phyloP scores from a whole-genome alignment of 345 rosid genomes.

The Reutealis trisperma region DNA sequence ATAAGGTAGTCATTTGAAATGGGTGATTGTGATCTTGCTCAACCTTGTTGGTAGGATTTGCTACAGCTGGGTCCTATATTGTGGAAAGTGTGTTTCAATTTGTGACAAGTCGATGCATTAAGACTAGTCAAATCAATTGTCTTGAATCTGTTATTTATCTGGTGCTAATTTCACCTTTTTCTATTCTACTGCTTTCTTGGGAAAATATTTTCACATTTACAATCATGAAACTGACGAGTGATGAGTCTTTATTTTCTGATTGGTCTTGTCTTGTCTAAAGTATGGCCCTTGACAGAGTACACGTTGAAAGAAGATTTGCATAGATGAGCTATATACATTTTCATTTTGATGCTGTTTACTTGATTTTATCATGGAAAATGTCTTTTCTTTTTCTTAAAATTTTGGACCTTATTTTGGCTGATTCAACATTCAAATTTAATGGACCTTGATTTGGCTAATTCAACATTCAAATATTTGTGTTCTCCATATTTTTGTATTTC shows the following conservation, averaged over 20 bases:
- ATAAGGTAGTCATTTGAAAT: slow-evolving; percentile 56
- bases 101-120: neutral
- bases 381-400: neutral
- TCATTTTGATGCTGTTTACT: neutral
- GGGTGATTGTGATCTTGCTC: slow-evolving; percentile 2
- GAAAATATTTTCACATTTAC: neutral
- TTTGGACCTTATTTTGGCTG: neutral
- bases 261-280: neutral
- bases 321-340: neutral
- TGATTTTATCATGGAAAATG: neutral
- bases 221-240: neutral
- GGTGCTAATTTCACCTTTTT: neutral
- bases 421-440: neutral
- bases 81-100: neutral
- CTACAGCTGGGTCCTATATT: slow-evolving; percentile 4
- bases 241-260: neutral
- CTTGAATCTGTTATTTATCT: neutral
- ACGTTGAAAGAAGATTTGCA: neutral
- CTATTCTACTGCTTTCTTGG: neutral
- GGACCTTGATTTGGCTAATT: neutral
- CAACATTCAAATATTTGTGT: neutral
- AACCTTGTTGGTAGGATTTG: slow-evolving; percentile 5
- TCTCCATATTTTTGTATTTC: neutral
- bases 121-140: neutral
- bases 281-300: neutral